These are phyloP conservation scores for Diaporthe destruens DNA, from an alignment of 2,329 filamentous ascomycete species.

Conservation along the genomic window DNA sequence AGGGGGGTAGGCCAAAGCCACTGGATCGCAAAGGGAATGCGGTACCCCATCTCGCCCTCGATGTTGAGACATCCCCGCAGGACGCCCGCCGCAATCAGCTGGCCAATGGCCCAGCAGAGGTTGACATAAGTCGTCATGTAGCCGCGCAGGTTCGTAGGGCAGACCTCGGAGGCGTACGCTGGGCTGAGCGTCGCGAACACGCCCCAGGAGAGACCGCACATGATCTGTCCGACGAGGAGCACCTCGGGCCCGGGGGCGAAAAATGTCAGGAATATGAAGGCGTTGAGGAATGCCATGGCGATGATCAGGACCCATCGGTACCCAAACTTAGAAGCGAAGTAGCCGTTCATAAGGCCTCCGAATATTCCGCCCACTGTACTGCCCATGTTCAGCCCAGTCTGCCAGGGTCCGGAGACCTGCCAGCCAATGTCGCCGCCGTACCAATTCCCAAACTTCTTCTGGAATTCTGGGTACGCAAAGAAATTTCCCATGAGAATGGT, in stretches of 20 bases:
- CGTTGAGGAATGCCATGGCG: constrained; percentile 53
- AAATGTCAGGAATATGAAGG: constrained; percentile 61
- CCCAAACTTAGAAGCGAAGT: constrained; percentile 57
- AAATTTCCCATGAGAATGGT: constrained; percentile 44
- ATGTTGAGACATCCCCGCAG: neutral
- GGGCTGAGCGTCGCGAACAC: constrained; percentile 59
- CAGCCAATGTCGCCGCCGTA: constrained; percentile 48
- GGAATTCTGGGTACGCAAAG: constrained; percentile 45
- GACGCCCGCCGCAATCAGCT: constrained; percentile 26
- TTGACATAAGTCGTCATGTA: constrained; percentile 32
- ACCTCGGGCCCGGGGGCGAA: constrained; percentile 56
- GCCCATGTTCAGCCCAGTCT: constrained; percentile 57
- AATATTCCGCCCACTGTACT: constrained; percentile 60
- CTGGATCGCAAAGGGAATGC: constrained; percentile 47
- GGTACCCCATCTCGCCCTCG: constrained; percentile 43
- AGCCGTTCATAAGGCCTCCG: constrained; percentile 62
- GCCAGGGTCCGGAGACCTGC: constrained; percentile 63
- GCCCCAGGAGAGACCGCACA: constrained; percentile 61
- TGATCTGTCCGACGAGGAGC: constrained; percentile 57
- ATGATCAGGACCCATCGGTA: constrained; percentile 59
- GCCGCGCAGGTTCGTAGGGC: constrained; percentile 17
- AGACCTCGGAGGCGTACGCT: constrained; percentile 56
- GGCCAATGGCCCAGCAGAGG: constrained; percentile 25
- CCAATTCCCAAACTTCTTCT: constrained; percentile 48
- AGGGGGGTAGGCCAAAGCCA: constrained; percentile 45